phyloP scores from a whole-genome alignment of 208 protist genomes.

The Blechomonas ayalai region DNA sequence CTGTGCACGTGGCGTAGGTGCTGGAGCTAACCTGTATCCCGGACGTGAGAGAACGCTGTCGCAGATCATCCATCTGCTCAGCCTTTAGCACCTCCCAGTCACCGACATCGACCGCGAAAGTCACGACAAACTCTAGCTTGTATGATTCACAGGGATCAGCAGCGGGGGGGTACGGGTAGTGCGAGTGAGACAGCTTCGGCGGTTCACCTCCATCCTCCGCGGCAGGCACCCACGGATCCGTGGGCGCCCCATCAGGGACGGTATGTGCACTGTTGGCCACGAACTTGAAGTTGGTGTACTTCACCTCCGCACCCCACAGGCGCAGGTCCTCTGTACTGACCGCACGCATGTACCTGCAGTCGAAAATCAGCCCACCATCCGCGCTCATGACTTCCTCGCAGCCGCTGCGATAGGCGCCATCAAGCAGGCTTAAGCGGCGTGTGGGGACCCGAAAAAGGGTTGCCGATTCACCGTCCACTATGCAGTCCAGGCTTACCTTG shows the following conservation, averaged over 20 bases:
- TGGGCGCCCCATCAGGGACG: too few species aligned
- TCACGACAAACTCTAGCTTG: slow-evolving; percentile 47
- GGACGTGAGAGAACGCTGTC: slow-evolving; percentile 64
- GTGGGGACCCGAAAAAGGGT: slow-evolving; percentile 58
- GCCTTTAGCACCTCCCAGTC: slow-evolving; percentile 62
- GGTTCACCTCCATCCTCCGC: too few species aligned
- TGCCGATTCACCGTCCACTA: slow-evolving; percentile 76
- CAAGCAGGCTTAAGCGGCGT: slow-evolving; percentile 47
- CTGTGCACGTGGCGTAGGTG: slow-evolving; percentile 49
- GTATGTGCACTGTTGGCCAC: too few species aligned
- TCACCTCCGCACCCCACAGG: slow-evolving; percentile 63
- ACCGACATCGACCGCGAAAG: slow-evolving; percentile 51
- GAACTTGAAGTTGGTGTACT: slow-evolving; percentile 56
- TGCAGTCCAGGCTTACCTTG: slow-evolving; percentile 55
- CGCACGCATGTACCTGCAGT: slow-evolving; percentile 56
- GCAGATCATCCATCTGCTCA: slow-evolving; percentile 54
- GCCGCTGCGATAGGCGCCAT: slow-evolving; percentile 65
- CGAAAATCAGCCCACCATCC: slow-evolving; percentile 75
- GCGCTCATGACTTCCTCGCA: slow-evolving; percentile 72
- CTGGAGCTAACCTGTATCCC: slow-evolving; percentile 49
- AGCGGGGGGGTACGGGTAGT: too few species aligned
- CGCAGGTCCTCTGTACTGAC: slow-evolving; percentile 52
- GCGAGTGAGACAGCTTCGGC: too few species aligned
- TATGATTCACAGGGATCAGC: too few species aligned
- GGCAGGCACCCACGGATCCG: too few species aligned